Conservation (phyloP, 2,329 filamentous ascomycete genomes). For the Fusarium avenaceum region DNA sequence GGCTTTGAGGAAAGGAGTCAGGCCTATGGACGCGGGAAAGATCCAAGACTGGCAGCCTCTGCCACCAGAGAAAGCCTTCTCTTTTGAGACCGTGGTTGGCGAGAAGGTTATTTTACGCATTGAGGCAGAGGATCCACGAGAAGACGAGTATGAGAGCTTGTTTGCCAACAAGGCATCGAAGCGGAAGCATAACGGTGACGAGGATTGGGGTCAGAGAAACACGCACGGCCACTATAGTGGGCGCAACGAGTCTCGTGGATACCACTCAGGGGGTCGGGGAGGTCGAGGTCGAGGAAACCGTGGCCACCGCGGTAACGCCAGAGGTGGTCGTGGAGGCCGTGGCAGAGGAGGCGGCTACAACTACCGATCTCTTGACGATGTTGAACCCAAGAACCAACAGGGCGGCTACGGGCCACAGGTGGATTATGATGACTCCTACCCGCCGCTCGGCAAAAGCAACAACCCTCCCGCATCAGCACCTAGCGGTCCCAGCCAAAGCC, state of each 20-base stretch:
- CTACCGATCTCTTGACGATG: conserved; percentile 78
- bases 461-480: conserved; percentile 39
- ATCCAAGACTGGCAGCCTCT: conserved; percentile 89
- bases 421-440: conserved; percentile 62
- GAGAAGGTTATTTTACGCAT: conserved; percentile 89
- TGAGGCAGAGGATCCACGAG: conserved; percentile 75
- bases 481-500: conserved; percentile 43
- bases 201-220: conserved; percentile 55
- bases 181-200: conserved; percentile 69
- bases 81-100: conserved; percentile 85
- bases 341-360: conserved; percentile 65
- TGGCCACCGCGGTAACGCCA: conserved; percentile 56
- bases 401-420: conserved; percentile 59
- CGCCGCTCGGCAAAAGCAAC: conserved; percentile 45
- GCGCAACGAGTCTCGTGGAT: conserved; percentile 58
- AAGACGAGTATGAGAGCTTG: conserved; percentile 74
- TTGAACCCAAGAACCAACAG: conserved; percentile 63
- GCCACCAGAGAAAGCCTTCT: conserved; percentile 75
- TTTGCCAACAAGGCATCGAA: conserved; percentile 72
- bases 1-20: conserved; percentile 79
- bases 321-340: conserved; percentile 59
- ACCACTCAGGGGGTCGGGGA: conserved; percentile 60
- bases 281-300: conserved; percentile 57
- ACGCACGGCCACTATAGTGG: conserved; percentile 53
- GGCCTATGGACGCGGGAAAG: conserved; percentile 82